Percentiles rank a stretch among this genome's conserved stretches.
Conservation (phyloP, 768 basidiomycete genomes). For the Leccinum pellstonianum region DNA sequence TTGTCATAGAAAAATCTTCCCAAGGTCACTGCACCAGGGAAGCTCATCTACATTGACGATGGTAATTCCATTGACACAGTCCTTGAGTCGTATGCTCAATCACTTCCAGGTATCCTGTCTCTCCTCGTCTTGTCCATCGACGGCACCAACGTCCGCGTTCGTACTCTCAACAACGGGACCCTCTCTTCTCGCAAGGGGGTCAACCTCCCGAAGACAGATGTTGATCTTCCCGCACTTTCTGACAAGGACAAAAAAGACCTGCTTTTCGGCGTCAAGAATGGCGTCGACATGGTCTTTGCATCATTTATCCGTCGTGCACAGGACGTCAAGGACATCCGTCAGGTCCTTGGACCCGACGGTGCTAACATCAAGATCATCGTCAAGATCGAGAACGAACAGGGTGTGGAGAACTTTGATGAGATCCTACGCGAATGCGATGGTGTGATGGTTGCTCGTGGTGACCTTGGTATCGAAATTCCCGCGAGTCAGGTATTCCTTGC, state of each 20-base stretch:
- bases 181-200: conserved; percentile 98
- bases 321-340: conserved; percentile 92
- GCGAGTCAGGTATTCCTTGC: conserved; percentile 98
- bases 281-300: conserved; percentile 99
- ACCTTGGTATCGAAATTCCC: conserved; percentile 99
- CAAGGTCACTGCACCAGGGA: conserved; percentile 96
- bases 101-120: conserved; percentile 66
- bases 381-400: conserved; percentile 99
- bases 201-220: conserved; percentile 96
- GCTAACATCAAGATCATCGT: conserved; percentile 98
- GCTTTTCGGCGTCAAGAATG: conserved; percentile 92
- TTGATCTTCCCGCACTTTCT: conserved; percentile 96
- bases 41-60: conserved; percentile 97
- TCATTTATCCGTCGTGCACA: conserved; percentile 96
- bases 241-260: conserved; percentile 98
- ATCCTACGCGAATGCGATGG: conserved; percentile 94
- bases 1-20: conserved; percentile 73
- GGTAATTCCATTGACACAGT: conserved; percentile 43
- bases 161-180: conserved; percentile 85
- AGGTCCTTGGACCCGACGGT: conserved; percentile 91
- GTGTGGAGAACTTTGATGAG: conserved; percentile 98
- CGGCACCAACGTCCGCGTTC: conserved; percentile 76
- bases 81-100: conserved; percentile 6
- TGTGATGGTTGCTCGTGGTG: conserved; percentile 99
- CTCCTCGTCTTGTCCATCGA: conserved; percentile 91